Base-by-base conservation (phyloP, 2,329 filamentous ascomycete genomes). In the Lomentospora prolificans region DNA sequence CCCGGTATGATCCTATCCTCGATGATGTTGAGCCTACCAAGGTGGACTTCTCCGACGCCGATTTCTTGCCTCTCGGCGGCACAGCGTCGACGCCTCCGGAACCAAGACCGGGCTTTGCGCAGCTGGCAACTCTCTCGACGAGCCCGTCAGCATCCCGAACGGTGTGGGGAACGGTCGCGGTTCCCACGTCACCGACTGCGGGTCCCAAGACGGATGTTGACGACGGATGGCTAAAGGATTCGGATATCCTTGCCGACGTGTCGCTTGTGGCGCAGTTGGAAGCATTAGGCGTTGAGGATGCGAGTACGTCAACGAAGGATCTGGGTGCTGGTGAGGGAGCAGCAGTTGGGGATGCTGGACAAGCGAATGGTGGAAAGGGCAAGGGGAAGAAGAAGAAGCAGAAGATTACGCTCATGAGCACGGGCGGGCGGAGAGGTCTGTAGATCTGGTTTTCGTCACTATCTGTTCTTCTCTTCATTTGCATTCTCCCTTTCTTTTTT, bases 211-310 rank as follows among this genome's bases (percentile, higher is more conserved):
- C 69, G 70, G 10, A 66, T 66, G 58, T 69, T 2, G 82, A 90
- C 59, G 91, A 96, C 66, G 92, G 91, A 0, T 96, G 91, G 91
- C 73, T 92, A 14, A 85, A 88, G 62, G 89, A 85, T 1, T 89
- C 95, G 64, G 84, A 86, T 57, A 82, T 96, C 57, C 67, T 95
- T 14, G 74, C 70, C 1, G 72, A 73, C 3, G 78, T 81, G 1
- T 86, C 90, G 56, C 64, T 85, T 4, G 75, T 79, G 12, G 67
- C 78, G 63, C 80, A 84, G 66, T 74, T 84, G 64, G 76, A 83
- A 63, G 79, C 79, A 2, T 66, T 81, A 55, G 67, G 76, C 19
- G 59, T 76, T 51, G 67, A 75, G 46, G 59, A 61, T 4, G 58
- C 55, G 44, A 58, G 58, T n/a, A 56, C 58, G 10, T 57, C 56